These are phyloP conservation scores for Haberlea rhodopensis DNA, from an alignment of 257 asterid genomes.

Conservation along the genomic window DNA sequence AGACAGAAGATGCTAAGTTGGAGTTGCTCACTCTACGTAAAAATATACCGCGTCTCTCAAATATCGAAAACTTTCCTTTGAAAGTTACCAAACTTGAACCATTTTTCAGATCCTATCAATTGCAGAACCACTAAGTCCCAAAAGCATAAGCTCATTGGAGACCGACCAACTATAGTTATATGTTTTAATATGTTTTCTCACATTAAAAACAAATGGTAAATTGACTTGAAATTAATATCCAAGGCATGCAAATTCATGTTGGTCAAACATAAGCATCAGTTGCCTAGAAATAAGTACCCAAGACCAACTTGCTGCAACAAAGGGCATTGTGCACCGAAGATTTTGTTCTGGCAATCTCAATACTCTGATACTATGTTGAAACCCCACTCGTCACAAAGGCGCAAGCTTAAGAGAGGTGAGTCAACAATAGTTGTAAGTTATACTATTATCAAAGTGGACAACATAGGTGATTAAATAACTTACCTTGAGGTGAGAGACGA, in stretches of 20 bases:
- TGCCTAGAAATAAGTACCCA: background rate
- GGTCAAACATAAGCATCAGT: background rate
- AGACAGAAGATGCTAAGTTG: background rate
- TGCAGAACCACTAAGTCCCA: too few species aligned
- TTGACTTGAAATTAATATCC: too few species aligned
- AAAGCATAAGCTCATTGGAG: background rate
- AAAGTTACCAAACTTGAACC: background rate
- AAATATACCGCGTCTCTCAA: background rate
- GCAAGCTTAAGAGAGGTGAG: background rate
- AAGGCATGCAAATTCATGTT: background rate
- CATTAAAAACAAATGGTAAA: background rate
- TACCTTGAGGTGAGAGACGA: slow-evolving; percentile 59
- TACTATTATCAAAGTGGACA: background rate
- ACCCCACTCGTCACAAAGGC: background rate
- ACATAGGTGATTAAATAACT: background rate
- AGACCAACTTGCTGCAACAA: background rate
- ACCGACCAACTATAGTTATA: background rate
- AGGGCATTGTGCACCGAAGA: background rate
- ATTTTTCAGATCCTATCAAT: too few species aligned
- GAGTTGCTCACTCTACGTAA: background rate
- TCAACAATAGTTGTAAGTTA: too few species aligned
- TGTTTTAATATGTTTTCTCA: background rate
- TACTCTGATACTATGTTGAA: background rate
- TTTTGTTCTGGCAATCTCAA: too few species aligned
- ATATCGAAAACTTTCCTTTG: background rate